These are phyloP conservation scores for Hyparrhenia diplandra DNA, from an alignment of 176 grass and related monocot genomes.

Conservation along the genomic window DNA sequence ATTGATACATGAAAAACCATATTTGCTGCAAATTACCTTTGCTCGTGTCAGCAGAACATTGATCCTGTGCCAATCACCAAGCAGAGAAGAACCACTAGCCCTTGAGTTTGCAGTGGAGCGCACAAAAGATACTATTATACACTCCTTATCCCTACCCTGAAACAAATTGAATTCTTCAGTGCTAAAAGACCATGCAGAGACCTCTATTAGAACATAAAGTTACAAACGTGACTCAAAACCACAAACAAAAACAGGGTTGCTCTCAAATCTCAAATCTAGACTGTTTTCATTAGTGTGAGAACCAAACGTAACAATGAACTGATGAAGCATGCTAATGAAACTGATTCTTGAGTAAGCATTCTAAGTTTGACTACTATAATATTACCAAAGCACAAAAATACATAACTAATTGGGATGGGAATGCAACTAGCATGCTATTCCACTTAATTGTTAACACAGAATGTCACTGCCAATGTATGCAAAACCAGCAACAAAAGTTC, in stretches of 20 bases:
- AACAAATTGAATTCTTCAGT: conserved; percentile 17
- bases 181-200: not conserved
- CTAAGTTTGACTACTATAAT: not conserved
- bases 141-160: conserved; percentile 97
- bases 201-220: not conserved
- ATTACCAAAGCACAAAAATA: conserved; percentile 4
- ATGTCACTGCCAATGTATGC: not conserved
- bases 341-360: not conserved
- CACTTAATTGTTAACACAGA: not conserved
- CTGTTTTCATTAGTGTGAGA: not conserved
- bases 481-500: not conserved
- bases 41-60: conserved; percentile 89
- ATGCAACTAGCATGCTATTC: not conserved
- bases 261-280: not conserved
- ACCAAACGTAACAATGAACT: not conserved
- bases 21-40: conserved; percentile 46
- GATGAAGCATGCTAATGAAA: not conserved
- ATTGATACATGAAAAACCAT: not conserved
- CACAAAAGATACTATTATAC: conserved; percentile 89
- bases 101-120: conserved; percentile 51
- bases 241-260: conserved; percentile 2
- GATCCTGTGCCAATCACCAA: conserved; percentile 95
- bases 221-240: not conserved
- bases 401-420: not conserved
- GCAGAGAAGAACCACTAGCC: conserved; percentile 71